Evolutionary conservation across 306 rosid species (phyloP).

Genomic region (Quercus engelmannii): DNA sequence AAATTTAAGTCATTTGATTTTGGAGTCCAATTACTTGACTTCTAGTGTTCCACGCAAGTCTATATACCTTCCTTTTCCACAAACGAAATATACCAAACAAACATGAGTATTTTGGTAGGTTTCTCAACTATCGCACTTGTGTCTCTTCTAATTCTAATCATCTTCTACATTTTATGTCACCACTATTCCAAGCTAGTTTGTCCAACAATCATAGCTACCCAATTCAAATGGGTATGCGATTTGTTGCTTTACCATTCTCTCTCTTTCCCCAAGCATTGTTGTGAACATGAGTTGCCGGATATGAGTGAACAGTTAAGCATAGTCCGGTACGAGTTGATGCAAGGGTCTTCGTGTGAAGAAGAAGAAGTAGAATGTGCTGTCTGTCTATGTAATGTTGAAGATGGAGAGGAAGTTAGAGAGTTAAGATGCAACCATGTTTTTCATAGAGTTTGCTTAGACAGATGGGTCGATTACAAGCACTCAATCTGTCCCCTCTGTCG

Average conservation of each 20-base stretch:
- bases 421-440: slow-evolving; percentile 39
- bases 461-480: slow-evolving; percentile 27
- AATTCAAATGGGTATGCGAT: slow-evolving; percentile 29
- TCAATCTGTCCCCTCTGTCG: slow-evolving; percentile 53
- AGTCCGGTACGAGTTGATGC: background rate
- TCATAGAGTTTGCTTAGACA: slow-evolving; percentile 42
- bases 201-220: slow-evolving; percentile 3
- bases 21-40: no score
- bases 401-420: slow-evolving; percentile 44
- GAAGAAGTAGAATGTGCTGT: slow-evolving; percentile 37
- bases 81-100: background rate
- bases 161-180: no score
- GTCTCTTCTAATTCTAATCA: background rate
- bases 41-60: no score
- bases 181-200: background rate
- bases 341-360: background rate
- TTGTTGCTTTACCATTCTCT: slow-evolving; percentile 29
- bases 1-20: no score
- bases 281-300: background rate
- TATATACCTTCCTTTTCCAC: no score
- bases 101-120: background rate
- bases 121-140: background rate
- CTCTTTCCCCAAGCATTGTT: slow-evolving; percentile 21
- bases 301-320: background rate
- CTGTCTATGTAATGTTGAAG: slow-evolving; percentile 33